Conservation (phyloP, 2,329 filamentous ascomycete species). For the Diaporthe destruens region DNA sequence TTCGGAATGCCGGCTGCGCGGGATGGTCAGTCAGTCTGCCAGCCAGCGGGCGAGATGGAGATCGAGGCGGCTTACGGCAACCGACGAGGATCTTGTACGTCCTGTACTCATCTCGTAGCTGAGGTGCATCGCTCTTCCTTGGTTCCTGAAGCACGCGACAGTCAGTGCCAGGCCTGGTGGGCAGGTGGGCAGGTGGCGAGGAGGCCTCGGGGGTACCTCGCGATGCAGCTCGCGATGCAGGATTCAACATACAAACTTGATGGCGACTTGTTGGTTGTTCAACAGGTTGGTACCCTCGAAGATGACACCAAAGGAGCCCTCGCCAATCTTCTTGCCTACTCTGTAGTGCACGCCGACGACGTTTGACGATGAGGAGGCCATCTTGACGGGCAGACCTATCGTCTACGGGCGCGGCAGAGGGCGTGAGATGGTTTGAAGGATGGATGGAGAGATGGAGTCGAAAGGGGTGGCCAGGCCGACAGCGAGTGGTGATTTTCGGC, state of each 20-base stretch:
- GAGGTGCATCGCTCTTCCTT: constrained; percentile 97
- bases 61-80: constrained; percentile 81
- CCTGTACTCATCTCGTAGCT: constrained; percentile 97
- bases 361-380: constrained; percentile 93
- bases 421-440: constrained; percentile 31
- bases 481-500: constrained; percentile 35
- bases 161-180: constrained; percentile 36
- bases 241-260: constrained; percentile 88
- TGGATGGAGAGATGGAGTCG: constrained; percentile 21
- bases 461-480: constrained; percentile 28
- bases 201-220: not conserved
- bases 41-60: constrained; percentile 32
- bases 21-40: constrained; percentile 46
- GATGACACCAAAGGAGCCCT: constrained; percentile 98
- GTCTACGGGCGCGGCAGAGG: constrained; percentile 31
- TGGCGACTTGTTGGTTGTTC: constrained; percentile 99
- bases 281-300: constrained; percentile 98
- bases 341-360: constrained; percentile 99
- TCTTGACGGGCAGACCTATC: constrained; percentile 54
- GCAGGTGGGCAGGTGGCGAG: not conserved
- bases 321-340: constrained; percentile 99
- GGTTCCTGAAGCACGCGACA: constrained; percentile 77
- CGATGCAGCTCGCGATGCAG: constrained; percentile 29
- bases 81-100: constrained; percentile 99
- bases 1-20: constrained; percentile 93